Base-by-base conservation (phyloP, 805 yeast species). In the Lipomyces starkeyi region DNA sequence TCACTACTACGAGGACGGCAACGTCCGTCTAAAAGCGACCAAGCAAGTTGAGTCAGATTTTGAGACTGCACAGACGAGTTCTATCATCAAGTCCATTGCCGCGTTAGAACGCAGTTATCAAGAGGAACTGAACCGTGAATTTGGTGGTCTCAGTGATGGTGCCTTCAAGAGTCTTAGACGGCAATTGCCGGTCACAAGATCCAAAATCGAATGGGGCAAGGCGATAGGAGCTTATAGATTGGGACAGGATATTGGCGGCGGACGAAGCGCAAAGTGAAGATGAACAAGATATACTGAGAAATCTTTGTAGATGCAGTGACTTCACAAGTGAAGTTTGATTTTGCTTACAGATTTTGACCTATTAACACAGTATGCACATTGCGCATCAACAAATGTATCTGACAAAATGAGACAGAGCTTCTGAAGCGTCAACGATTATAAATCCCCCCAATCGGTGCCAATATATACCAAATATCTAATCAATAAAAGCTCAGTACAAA, bases 1-100 rank as follows among this genome's bases (percentile, higher is more conserved):
- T 54, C 99, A 94, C 78, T 95, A 93, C 78, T 95, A 86, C 77
- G 99, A 94, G 80, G 98, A 94, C 73, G 99, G 99, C 37, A 94
- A 94, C 75, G 98, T 94, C 22, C 84, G 94, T 62, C 85, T 95
- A 74, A 87, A 85, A 69, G 82, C 88, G 1, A 70, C 71, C 7
- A 80, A 83, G 66, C 62, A 71, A 20, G 73, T 78, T 25, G 25
- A 66, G 34, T 43, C 70, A 2, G 57, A 63, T 17, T 67, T 68
- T 22, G 49, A 65, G 5, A 60, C 71, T 2, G 69, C 70, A 8
- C 64, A 73, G 1, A 65, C 65, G 2, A 77, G 76, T 2, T 74
- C 79, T 2, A 79, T 77, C 17, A 78, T 87, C 49, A 79, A 83
- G 65, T 76, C 81, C 52, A 89, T 92, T 71, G 80, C 82, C 63